phyloP scores from a whole-genome alignment of 176 grass and related monocot species.

The Microstegium vimineum region DNA sequence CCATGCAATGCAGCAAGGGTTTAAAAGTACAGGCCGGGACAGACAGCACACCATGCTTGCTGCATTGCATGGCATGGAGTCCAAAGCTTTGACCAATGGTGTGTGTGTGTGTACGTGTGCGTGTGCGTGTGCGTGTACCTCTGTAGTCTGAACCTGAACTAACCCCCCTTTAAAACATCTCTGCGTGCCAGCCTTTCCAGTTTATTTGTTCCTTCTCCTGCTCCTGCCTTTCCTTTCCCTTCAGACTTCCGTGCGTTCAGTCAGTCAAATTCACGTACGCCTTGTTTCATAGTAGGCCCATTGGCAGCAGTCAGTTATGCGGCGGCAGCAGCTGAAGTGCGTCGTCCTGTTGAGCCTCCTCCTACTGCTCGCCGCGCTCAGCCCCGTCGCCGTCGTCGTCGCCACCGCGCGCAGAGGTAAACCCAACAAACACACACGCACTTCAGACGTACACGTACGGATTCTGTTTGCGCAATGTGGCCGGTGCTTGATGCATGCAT shows the following conservation, averaged over 20 bases:
- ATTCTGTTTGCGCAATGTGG: neutral
- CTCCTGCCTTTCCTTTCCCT: neutral
- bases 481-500: neutral
- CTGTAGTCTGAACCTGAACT: neutral
- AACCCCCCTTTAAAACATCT: neutral
- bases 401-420: slow-evolving; percentile 42
- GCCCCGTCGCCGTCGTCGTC: neutral
- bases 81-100: slow-evolving; percentile 45
- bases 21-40: slow-evolving; percentile 19
- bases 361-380: neutral
- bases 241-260: neutral
- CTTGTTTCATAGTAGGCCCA: neutral
- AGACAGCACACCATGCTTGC: neutral
- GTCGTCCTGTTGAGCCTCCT: slow-evolving; percentile 12
- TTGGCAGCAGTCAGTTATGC: neutral
- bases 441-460: neutral
- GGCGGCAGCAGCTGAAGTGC: neutral
- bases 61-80: slow-evolving; percentile 14
- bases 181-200: neutral
- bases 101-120: neutral
- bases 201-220: neutral
- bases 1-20: neutral
- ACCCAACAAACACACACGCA: neutral
- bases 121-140: no score
- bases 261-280: neutral